Base-by-base conservation (phyloP, 805 yeast genomes). In the Candida nitratophila region DNA sequence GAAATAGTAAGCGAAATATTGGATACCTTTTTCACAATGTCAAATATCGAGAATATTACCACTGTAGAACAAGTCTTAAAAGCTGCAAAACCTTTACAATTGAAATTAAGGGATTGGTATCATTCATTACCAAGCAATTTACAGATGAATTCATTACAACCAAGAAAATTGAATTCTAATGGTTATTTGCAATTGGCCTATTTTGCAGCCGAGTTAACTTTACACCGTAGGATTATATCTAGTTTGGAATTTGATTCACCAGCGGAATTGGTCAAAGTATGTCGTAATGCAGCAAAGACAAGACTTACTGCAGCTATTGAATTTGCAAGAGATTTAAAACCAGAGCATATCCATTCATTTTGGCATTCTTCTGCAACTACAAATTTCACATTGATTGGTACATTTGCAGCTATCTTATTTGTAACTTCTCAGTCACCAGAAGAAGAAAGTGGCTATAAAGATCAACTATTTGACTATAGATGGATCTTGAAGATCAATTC, bases 321-420 rank as follows among this genome's bases (percentile, higher is more conserved):
- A 43, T 85, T 87, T 60, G 81, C 86, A 10, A 68, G 82, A 41
- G 83, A 79, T 47, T 70, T 90, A 59, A 82, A 81, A 52, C 82
- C 84, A 10, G 96, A 88, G 52, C 95, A 88, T 56, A 72, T 87
- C 40, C 90, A 82, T 57, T 79, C 95, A 11, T 89, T 88, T 60
- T 90, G 96, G 96, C 93, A 86, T 63, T 77, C 89, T 1, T 78
- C 89, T 1, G 77, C 96, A 0, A 73, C 93, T 0, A 73, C 84
- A 14, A 87, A 86, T 55, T 78, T 90, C 50, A 79, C 95, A 7
- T 64, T 86, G 32, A 86, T 89, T 34, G 96, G 96, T 2, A 78
- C 91, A 0, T 90, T 90, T 70, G 96, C 96, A 0, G 82, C 95
- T 0, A 68, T 90, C 12, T 64, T 90, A 44, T 86, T 75, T 53